phyloP scores from a whole-genome alignment of 306 rosid genomes.

The Gynostemma pentaphyllum region DNA sequence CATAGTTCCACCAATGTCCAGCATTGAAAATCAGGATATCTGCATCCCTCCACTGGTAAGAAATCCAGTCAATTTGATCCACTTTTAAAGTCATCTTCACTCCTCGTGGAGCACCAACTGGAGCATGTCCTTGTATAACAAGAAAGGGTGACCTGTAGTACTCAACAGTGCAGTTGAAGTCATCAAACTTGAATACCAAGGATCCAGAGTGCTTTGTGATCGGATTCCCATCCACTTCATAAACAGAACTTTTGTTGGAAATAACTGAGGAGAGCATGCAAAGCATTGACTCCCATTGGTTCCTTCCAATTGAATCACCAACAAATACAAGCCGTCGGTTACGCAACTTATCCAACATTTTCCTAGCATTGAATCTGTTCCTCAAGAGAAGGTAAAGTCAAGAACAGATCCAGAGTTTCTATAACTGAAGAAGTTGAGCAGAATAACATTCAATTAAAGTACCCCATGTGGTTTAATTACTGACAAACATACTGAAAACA shows the following conservation, averaged over 20 bases:
- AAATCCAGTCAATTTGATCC: constrained; percentile 67
- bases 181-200: constrained; percentile 62
- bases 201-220: constrained; percentile 73
- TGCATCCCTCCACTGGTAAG: constrained; percentile 53
- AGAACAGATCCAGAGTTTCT: neutral
- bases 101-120: constrained; percentile 37
- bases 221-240: constrained; percentile 69
- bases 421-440: neutral
- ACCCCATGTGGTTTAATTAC: neutral
- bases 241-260: constrained; percentile 37
- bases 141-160: constrained; percentile 81
- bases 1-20: constrained; percentile 89
- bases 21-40: constrained; percentile 76
- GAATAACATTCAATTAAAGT: neutral
- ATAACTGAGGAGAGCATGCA: constrained; percentile 71
- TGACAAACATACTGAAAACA: neutral
- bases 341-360: constrained; percentile 57
- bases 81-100: constrained; percentile 51
- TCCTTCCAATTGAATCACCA: constrained; percentile 89
- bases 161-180: constrained; percentile 75
- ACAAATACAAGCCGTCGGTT: constrained; percentile 68
- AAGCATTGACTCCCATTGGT: constrained; percentile 92
- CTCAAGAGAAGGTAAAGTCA: constrained; percentile 9
- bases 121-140: constrained; percentile 72
- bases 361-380: constrained; percentile 60